Percentiles rank a stretch among this genome's conserved stretches.
Evolutionary conservation across 2,329 filamentous ascomycete genomes (phyloP).

Genomic region (Colletotrichum sojae): DNA sequence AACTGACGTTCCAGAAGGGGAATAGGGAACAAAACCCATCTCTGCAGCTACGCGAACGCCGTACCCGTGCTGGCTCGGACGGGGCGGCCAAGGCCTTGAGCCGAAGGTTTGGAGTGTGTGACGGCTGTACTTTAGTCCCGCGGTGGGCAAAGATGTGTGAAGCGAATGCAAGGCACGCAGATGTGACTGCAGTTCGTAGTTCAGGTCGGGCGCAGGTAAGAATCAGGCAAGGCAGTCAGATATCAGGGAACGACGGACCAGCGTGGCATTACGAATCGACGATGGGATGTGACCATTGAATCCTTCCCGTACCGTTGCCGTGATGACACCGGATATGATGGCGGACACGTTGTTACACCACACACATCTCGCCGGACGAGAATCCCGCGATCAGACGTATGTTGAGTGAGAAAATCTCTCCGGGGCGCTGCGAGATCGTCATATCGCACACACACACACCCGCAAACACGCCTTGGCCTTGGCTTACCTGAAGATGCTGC

Average conservation of each 20-base stretch:
- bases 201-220: not conserved
- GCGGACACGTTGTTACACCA: no score
- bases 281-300: not conserved
- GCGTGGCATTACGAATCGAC: not conserved
- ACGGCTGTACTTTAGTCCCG: not conserved
- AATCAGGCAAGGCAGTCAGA: not conserved
- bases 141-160: not conserved
- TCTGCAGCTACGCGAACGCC: no score
- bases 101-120: constrained; percentile 5
- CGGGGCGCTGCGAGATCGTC: no score
- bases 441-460: no score
- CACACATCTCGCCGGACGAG: no score
- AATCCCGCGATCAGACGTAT: no score
- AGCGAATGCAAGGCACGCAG: constrained; percentile 20
- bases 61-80: no score
- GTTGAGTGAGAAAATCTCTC: no score
- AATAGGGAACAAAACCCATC: not conserved
- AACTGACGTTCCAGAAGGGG: constrained; percentile 7
- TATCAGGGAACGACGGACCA: not conserved
- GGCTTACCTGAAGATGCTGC: constrained; percentile 18
- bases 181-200: not conserved
- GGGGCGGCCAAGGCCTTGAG: not conserved
- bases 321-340: not conserved
- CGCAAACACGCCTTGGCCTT: not conserved
- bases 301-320: no score